These are phyloP conservation scores for Termitomyces sp. DNA, from an alignment of 768 basidiomycete genomes.

Conservation along the genomic window DNA sequence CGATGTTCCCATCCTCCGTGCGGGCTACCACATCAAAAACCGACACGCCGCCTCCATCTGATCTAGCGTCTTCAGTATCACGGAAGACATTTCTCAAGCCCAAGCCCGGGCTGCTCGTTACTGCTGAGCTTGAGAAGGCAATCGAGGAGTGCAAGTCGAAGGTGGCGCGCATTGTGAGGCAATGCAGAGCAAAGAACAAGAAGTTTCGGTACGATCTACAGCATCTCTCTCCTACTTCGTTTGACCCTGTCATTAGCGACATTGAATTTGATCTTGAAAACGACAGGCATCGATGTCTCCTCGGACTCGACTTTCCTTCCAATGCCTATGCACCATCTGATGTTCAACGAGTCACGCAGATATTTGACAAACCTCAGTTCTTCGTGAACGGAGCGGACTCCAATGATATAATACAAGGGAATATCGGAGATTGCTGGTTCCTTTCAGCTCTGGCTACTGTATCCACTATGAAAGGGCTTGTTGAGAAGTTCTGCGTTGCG, in stretches of 20 bases:
- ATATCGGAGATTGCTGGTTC: too few species aligned
- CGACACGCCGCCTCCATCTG: background rate
- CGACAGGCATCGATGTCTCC: constrained; percentile 40
- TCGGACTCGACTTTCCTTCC: constrained; percentile 26
- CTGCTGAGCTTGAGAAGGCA: constrained; percentile 43
- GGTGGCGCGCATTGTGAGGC: constrained; percentile 38
- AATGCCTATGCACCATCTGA: too few species aligned
- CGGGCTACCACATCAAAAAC: background rate
- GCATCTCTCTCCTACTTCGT: background rate
- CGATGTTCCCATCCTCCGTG: constrained; percentile 3
- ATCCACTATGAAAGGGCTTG: too few species aligned
- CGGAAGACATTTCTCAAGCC: constrained; percentile 24
- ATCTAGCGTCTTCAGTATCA: background rate
- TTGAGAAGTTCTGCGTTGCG: too few species aligned
- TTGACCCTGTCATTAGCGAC: constrained; percentile 30
- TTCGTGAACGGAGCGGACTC: too few species aligned
- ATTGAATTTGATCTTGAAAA: constrained; percentile 54
- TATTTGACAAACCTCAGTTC: too few species aligned
- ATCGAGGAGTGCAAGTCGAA: constrained; percentile 39
- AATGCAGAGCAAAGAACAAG: constrained; percentile 39
- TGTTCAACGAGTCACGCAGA: too few species aligned
- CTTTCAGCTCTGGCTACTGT: too few species aligned
- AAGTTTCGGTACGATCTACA: constrained; percentile 36
- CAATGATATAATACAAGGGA: too few species aligned
- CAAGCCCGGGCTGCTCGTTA: constrained; percentile 39